phyloP scores from a whole-genome alignment of 306 rosid species.

The Vigna mungo region DNA sequence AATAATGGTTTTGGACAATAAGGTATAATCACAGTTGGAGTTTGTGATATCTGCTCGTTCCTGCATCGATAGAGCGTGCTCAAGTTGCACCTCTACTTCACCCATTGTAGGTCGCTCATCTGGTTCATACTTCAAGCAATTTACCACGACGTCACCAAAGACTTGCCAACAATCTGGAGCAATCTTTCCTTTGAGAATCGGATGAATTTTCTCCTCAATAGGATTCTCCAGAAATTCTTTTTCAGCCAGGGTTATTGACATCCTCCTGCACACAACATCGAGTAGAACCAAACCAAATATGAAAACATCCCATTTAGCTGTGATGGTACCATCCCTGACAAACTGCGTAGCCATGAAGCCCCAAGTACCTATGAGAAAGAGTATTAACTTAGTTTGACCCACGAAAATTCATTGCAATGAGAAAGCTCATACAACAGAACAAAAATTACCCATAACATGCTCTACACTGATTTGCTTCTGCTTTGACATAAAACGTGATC shows the following conservation, averaged over 20 bases:
- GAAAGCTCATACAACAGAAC: neutral
- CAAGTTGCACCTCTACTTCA: constrained; percentile 52
- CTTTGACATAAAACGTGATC: neutral
- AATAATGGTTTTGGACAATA: neutral
- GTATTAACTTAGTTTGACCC: neutral
- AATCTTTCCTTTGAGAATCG: constrained; percentile 38
- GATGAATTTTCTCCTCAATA: neutral
- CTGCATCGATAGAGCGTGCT: constrained; percentile 41
- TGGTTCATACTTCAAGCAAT: constrained; percentile 13
- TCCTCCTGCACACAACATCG: neutral
- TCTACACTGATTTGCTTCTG: neutral
- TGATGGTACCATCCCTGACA: neutral
- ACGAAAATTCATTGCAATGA: too few species aligned
- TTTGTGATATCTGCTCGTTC: constrained; percentile 34
- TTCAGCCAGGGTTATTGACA: neutral
- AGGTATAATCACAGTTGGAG: neutral
- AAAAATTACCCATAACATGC: neutral
- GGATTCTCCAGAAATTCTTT: neutral
- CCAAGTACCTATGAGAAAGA: neutral
- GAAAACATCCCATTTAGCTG: constrained; percentile 14
- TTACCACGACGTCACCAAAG: neutral
- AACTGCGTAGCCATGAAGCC: neutral
- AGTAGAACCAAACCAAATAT: constrained; percentile 26
- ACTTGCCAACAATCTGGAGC: constrained; percentile 38
- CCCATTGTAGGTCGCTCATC: constrained; percentile 45